Evolutionary conservation across 2,329 filamentous ascomycete species (phyloP).

Genomic region (Rasamsonia emersonii): DNA sequence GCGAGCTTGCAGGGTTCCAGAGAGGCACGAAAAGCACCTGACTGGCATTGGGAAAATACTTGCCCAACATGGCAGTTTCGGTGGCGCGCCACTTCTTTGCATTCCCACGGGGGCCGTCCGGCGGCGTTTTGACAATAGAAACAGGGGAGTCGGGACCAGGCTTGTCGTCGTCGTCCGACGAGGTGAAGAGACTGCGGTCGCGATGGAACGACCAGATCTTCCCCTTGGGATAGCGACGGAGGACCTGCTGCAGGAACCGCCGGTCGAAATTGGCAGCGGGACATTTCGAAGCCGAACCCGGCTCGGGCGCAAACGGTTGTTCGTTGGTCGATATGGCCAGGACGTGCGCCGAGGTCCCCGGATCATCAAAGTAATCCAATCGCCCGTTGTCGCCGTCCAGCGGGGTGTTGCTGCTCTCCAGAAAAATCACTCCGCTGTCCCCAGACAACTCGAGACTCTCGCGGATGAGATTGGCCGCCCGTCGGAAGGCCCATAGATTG

Average conservation of each 20-base stretch:
- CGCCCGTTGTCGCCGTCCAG: slow-evolving; percentile 18
- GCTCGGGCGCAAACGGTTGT: slow-evolving; percentile 25
- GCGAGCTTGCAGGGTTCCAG: slow-evolving; percentile 41
- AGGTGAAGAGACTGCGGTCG: slow-evolving; percentile 35
- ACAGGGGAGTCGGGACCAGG: slow-evolving; percentile 9
- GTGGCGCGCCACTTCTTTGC: slow-evolving; percentile 22
- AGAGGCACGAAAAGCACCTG: slow-evolving; percentile 45
- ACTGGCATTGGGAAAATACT: slow-evolving; percentile 39
- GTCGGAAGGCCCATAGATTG: slow-evolving; percentile 36
- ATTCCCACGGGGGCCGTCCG: slow-evolving; percentile 14
- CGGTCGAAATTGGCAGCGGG: slow-evolving; percentile 24
- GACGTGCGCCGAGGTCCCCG: slow-evolving; percentile 21
- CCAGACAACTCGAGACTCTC: slow-evolving; percentile 38
- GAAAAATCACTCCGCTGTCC: slow-evolving; percentile 39
- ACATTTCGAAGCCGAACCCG: slow-evolving; percentile 18
- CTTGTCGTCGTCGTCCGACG: slow-evolving; percentile 36
- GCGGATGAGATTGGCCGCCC: slow-evolving; percentile 41
- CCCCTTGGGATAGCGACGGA: slow-evolving; percentile 39
- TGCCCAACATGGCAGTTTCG: slow-evolving; percentile 32
- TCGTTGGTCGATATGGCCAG: slow-evolving; percentile 28
- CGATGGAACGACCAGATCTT: slow-evolving; percentile 42
- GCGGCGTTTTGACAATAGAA: slow-evolving; percentile 8
- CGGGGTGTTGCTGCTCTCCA: slow-evolving; percentile 23
- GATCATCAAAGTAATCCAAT: slow-evolving; percentile 21
- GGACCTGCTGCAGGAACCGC: slow-evolving; percentile 24